phyloP scores from a whole-genome alignment of 306 rosid genomes.

The Betula pendula region DNA sequence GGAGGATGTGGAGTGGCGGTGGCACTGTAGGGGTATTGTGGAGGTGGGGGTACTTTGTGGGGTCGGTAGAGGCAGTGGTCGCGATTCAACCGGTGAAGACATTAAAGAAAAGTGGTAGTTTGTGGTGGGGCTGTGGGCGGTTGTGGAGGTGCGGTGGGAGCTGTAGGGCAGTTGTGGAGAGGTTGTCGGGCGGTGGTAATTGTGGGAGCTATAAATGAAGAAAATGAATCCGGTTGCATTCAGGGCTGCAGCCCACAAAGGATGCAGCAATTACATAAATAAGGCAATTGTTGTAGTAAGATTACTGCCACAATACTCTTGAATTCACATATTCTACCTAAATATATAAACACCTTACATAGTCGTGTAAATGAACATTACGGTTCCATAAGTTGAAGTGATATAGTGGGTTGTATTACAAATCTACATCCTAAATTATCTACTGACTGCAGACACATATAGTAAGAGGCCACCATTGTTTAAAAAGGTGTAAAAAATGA shows the following conservation, averaged over 20 bases:
- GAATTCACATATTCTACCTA: background rate
- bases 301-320: background rate
- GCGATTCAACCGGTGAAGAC: too few species aligned
- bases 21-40: background rate
- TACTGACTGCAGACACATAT: too few species aligned
- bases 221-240: background rate
- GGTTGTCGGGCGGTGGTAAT: background rate
- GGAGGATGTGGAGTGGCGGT: background rate
- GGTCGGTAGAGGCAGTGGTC: background rate
- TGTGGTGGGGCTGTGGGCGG: background rate
- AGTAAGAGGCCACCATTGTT: too few species aligned
- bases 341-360: background rate
- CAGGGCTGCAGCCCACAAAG: background rate
- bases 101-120: too few species aligned
- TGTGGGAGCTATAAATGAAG: background rate
- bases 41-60: background rate
- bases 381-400: too few species aligned
- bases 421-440: too few species aligned
- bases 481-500: too few species aligned
- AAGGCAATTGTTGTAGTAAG: background rate
- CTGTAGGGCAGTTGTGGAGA: background rate
- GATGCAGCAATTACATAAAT: background rate
- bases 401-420: too few species aligned
- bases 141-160: background rate
- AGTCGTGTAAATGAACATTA: background rate